phyloP scores from a whole-genome alignment of 106 monocot genomes.

The Agapanthus africanus region DNA sequence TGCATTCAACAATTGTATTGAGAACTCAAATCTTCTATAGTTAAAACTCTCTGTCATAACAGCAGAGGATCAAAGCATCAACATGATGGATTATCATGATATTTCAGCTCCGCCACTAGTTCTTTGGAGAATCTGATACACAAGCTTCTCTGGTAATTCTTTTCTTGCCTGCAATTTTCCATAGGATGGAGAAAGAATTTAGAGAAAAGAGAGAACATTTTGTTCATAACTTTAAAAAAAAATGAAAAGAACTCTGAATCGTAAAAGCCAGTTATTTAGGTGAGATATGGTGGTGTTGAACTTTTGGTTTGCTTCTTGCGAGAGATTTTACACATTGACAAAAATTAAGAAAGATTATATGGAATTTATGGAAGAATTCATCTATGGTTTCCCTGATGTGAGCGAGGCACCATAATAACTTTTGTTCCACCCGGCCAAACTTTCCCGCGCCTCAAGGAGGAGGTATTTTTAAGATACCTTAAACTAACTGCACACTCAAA shows the following conservation, averaged over 20 bases:
- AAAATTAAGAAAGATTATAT: no score
- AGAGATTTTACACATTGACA: no score
- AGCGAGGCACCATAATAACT: no score
- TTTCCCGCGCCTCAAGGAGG: no score
- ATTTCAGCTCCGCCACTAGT: not conserved
- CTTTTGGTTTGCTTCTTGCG: not conserved
- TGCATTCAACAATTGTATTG: not conserved
- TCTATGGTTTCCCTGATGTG: no score
- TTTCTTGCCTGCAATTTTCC: conserved; percentile 38
- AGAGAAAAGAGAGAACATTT: not conserved
- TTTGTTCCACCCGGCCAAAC: no score
- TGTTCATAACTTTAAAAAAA: not conserved
- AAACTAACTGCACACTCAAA: no score
- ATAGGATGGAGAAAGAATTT: not conserved
- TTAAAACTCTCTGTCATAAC: not conserved
- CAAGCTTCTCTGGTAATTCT: conserved; percentile 51
- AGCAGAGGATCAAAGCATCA: not conserved
- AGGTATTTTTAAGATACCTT: no score
- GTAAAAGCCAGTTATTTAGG: not conserved
- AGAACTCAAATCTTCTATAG: not conserved
- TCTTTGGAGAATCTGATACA: conserved; percentile 36
- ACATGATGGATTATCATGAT: not conserved
- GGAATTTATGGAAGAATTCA: no score
- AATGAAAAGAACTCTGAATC: not conserved
- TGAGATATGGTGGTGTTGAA: not conserved